Percentiles rank a stretch among this genome's conserved stretches.
These are phyloP conservation scores for Rhodotorula diobovata DNA, from an alignment of 768 basidiomycete species.

Conservation along the genomic window DNA sequence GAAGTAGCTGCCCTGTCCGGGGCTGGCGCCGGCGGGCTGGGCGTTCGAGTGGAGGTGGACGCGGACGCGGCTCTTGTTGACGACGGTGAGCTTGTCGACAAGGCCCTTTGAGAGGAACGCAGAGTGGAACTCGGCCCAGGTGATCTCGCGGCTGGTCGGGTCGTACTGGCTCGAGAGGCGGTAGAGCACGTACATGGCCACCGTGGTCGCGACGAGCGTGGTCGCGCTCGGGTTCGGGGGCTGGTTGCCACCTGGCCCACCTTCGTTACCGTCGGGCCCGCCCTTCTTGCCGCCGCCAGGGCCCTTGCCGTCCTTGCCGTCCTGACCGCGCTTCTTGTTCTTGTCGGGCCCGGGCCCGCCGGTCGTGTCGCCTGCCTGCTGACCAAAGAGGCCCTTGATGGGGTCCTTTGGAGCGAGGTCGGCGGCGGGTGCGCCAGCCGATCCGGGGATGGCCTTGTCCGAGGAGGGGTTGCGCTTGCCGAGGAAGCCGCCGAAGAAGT, in stretches of 20 bases:
- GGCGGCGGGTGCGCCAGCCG: slow-evolving; percentile 15
- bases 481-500: slow-evolving; percentile 41
- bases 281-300: slow-evolving; percentile 5
- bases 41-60: slow-evolving; percentile 90
- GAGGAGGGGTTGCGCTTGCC: slow-evolving; percentile 7
- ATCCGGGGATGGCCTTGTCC: slow-evolving; percentile 19
- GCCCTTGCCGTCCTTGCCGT: slow-evolving; percentile 6
- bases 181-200: slow-evolving; percentile 40
- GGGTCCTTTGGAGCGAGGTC: slow-evolving; percentile 24
- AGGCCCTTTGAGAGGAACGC: slow-evolving; percentile 94
- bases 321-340: slow-evolving; percentile 6
- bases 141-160: slow-evolving; percentile 67
- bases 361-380: slow-evolving; percentile 8
- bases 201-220: slow-evolving; percentile 32
- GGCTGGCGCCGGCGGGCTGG: slow-evolving; percentile 57
- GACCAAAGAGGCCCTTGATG: slow-evolving; percentile 11
- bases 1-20: slow-evolving; percentile 56
- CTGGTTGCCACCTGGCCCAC: not conserved
- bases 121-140: slow-evolving; percentile 98
- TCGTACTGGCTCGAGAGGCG: slow-evolving; percentile 35
- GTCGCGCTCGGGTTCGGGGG: slow-evolving; percentile 20
- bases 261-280: slow-evolving; percentile 1
- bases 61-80: slow-evolving; percentile 84
- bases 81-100: slow-evolving; percentile 85
- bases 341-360: slow-evolving; percentile 24